Conservation (phyloP, 2,329 filamentous ascomycete species). For the Talaromyces funiculosus region DNA sequence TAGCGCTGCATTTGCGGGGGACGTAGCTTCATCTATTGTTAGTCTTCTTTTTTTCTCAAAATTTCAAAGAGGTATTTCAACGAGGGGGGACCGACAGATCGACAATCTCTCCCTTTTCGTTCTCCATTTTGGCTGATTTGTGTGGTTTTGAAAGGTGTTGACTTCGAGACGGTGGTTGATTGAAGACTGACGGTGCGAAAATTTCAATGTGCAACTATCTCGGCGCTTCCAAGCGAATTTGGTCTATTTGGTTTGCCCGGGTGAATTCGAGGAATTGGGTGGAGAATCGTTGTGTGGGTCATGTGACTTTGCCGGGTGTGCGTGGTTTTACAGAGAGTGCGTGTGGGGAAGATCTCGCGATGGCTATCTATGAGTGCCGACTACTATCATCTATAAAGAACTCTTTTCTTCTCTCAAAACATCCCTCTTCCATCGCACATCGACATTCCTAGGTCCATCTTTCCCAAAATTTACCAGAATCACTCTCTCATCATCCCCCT, state of each 20-base stretch:
- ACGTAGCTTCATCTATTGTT: constrained; percentile 62
- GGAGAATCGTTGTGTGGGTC: constrained; percentile 22
- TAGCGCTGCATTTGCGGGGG: constrained; percentile 97
- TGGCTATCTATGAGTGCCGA: too few relatives aligned
- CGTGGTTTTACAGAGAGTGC: background rate
- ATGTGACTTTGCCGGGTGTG: constrained; percentile 24
- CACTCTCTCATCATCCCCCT: constrained; percentile 50
- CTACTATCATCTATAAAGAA: constrained; percentile 23
- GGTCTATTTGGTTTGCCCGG: background rate
- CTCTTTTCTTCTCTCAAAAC: constrained; percentile 26
- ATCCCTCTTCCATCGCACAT: constrained; percentile 47
- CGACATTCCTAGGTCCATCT: constrained; percentile 52
- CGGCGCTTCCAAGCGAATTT: background rate
- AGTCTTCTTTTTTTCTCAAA: background rate
- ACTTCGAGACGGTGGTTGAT: background rate
- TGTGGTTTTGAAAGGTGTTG: constrained; percentile 12
- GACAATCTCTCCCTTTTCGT: constrained; percentile 99
- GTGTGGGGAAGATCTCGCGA: background rate
- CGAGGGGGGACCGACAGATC: constrained; percentile 77
- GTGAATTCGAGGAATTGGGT: background rate
- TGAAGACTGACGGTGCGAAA: background rate
- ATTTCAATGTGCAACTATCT: constrained; percentile 1
- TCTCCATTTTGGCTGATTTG: constrained; percentile 77
- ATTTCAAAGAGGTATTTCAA: background rate
- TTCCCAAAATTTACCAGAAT: constrained; percentile 53